phyloP scores from a whole-genome alignment of 768 basidiomycete species.

The Lentinus tigrinus region DNA sequence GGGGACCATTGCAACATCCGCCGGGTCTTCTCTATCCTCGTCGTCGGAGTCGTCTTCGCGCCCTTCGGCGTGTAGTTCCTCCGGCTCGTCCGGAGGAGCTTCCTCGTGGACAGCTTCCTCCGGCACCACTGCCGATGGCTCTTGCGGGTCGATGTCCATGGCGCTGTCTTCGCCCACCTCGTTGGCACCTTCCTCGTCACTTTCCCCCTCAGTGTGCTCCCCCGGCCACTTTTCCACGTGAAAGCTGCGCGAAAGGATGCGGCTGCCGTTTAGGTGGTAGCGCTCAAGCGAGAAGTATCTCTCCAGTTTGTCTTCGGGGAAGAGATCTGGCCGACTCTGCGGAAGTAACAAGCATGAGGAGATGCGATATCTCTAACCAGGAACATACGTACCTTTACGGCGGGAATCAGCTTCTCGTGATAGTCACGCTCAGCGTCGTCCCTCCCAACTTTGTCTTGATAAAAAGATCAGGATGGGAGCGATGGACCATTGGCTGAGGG shows the following conservation, averaged over 20 bases:
- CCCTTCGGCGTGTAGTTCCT: slow-evolving; percentile 7
- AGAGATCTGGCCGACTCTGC: slow-evolving; percentile 74
- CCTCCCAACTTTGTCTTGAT: slow-evolving; percentile 80
- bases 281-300: slow-evolving; percentile 63
- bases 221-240: slow-evolving; percentile 62
- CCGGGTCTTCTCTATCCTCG: slow-evolving; percentile 53
- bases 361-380: neutral
- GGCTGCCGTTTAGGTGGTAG: slow-evolving; percentile 89
- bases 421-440: slow-evolving; percentile 80
- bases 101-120: slow-evolving; percentile 33
- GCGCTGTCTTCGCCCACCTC: slow-evolving; percentile 31
- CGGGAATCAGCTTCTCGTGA: slow-evolving; percentile 60
- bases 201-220: slow-evolving; percentile 23
- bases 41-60: slow-evolving; percentile 34
- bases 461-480: neutral
- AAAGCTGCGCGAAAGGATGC: slow-evolving; percentile 92
- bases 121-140: slow-evolving; percentile 35
- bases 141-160: slow-evolving; percentile 31
- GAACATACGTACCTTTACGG: slow-evolving; percentile 54
- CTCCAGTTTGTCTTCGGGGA: slow-evolving; percentile 46
- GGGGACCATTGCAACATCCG: slow-evolving; percentile 87
- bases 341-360: neutral
- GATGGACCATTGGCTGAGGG: neutral
- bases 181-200: slow-evolving; percentile 37
- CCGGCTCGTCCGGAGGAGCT: neutral